Percentiles rank a stretch among this genome's conserved stretches.
Evolutionary conservation across 2,329 filamentous ascomycete species (phyloP).

Genomic region (Claviceps cyperi): DNA sequence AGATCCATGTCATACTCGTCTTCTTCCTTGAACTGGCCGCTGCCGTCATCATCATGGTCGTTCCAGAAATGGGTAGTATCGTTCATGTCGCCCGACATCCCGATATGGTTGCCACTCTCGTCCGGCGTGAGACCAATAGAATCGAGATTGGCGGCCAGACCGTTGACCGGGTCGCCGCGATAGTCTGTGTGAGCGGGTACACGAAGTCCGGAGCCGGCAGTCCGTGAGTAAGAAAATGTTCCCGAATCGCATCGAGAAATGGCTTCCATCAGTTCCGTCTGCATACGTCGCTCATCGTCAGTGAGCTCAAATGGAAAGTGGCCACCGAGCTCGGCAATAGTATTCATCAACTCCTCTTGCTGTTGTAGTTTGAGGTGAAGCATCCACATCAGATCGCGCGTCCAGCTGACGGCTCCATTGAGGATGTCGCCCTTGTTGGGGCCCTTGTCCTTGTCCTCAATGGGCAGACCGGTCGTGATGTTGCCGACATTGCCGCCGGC

Average conservation of each 20-base stretch:
- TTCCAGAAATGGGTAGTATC: slow-evolving; percentile 48
- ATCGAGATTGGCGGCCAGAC: slow-evolving; percentile 22
- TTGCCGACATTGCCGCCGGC: slow-evolving; percentile 56
- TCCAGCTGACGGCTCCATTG: slow-evolving; percentile 95
- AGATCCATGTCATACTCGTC: slow-evolving; percentile 84
- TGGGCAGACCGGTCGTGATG: slow-evolving; percentile 81
- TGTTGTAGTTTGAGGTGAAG: slow-evolving; percentile 79
- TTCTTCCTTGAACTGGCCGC: slow-evolving; percentile 79
- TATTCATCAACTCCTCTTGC: slow-evolving; percentile 71
- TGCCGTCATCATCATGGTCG: slow-evolving; percentile 57
- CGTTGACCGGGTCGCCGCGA: slow-evolving; percentile 60
- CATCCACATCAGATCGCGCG: slow-evolving; percentile 94
- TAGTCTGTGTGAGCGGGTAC: slow-evolving; percentile 91
- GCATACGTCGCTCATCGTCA: slow-evolving; percentile 93
- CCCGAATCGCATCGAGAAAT: slow-evolving; percentile 64
- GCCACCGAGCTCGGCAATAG: slow-evolving; percentile 57
- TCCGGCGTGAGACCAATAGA: slow-evolving; percentile 24
- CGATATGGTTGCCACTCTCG: slow-evolving; percentile 22
- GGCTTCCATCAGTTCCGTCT: slow-evolving; percentile 77
- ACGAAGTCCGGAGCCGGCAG: slow-evolving; percentile 68
- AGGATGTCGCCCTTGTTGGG: slow-evolving; percentile 98
- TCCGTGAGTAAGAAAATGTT: slow-evolving; percentile 73
- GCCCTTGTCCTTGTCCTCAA: slow-evolving; percentile 96
- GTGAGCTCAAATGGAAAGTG: slow-evolving; percentile 67
- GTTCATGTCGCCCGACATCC: slow-evolving; percentile 29